Conservation (phyloP, 306 rosid species). For the Sesbania bispinosa region DNA sequence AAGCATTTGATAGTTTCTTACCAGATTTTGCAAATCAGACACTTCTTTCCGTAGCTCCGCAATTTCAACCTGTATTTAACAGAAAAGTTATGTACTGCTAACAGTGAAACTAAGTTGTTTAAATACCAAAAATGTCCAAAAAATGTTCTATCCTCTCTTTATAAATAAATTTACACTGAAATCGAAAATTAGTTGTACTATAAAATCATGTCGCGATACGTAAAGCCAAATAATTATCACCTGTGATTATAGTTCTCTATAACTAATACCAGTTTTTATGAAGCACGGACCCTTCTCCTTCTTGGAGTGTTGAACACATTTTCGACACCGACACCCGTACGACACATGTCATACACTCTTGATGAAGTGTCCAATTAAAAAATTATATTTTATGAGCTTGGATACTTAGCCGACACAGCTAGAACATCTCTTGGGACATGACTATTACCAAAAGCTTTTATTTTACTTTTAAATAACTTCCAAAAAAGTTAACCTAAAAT, state of each 20-base stretch:
- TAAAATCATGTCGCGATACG: neutral
- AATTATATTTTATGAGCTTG: too few species aligned
- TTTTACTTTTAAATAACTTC: too few species aligned
- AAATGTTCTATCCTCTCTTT: neutral
- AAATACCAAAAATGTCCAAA: neutral
- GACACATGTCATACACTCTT: too few species aligned
- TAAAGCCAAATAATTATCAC: neutral
- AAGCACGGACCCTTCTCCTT: too few species aligned
- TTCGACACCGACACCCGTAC: too few species aligned
- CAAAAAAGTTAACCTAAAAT: too few species aligned
- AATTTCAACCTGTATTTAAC: conserved; percentile 66
- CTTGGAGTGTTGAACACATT: too few species aligned
- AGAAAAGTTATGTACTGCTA: conserved; percentile 26
- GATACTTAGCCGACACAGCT: too few species aligned
- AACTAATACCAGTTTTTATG: too few species aligned
- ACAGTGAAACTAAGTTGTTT: neutral
- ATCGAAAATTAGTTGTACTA: neutral
- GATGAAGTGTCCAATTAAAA: too few species aligned
- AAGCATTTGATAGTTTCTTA: conserved; percentile 35
- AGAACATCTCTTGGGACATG: too few species aligned
- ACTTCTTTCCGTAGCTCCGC: conserved; percentile 47
- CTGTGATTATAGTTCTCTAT: neutral
- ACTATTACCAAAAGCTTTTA: too few species aligned
- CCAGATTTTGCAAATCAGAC: conserved; percentile 51
- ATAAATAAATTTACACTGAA: neutral